These are phyloP conservation scores for Alternaria postmessia DNA, from an alignment of 2,329 filamentous ascomycete genomes.

Conservation along the genomic window DNA sequence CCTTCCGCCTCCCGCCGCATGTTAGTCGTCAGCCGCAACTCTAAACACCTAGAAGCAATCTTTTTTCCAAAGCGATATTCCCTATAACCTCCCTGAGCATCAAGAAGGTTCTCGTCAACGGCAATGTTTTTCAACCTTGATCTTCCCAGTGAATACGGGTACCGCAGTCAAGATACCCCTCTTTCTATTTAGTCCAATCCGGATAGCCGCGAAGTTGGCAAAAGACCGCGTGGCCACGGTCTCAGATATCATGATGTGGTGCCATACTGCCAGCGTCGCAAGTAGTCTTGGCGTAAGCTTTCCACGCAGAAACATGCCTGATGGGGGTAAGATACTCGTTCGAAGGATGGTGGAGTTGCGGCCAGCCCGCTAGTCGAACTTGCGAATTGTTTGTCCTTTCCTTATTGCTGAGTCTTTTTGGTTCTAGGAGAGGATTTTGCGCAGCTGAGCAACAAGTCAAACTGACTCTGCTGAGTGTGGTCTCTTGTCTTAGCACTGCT, in stretches of 20 bases:
- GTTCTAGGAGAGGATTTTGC: no score
- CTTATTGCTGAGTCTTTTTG: no score
- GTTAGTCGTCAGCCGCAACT: neutral
- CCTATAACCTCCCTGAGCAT: neutral
- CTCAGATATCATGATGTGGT: neutral
- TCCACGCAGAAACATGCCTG: neutral
- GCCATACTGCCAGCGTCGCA: neutral
- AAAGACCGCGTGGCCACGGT: neutral
- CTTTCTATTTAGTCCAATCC: no score
- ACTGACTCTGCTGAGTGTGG: no score
- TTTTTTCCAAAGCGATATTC: neutral
- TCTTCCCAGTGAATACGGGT: neutral
- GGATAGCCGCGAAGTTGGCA: neutral
- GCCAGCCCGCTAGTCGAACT: no score
- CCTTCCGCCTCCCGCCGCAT: neutral
- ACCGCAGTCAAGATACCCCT: neutral
- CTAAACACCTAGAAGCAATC: no score
- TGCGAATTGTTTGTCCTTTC: no score
- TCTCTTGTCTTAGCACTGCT: no score
- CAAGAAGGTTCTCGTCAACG: neutral
- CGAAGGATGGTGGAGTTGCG: neutral
- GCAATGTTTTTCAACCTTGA: no score
- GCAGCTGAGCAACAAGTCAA: no score
- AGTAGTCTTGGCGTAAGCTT: constrained; percentile 1
- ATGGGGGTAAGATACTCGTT: neutral